A percentile compares a stretch with the other conserved stretches of the same genome.
Evolutionary conservation across 1,284 basidiomycete species (phyloP).

Genomic region (Entoloma clypeatum): DNA sequence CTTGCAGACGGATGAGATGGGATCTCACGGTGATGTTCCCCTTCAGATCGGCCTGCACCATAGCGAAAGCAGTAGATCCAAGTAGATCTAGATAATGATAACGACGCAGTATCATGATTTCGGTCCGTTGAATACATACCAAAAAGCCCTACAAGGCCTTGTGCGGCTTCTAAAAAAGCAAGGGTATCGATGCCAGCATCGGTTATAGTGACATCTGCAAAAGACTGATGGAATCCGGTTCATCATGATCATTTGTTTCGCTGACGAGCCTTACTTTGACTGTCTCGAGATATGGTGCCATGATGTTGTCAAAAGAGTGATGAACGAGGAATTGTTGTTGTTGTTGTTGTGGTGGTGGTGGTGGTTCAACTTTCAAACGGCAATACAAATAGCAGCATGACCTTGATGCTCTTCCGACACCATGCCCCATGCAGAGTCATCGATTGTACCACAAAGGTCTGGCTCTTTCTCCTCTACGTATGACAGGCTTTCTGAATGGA

Average conservation of each 20-base stretch:
- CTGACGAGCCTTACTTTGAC: constrained; percentile 57
- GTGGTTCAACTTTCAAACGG: constrained; percentile 10
- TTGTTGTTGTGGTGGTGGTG: not conserved
- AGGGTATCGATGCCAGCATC: constrained; percentile 87
- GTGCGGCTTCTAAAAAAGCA: constrained; percentile 85
- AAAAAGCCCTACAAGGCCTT: constrained; percentile 89
- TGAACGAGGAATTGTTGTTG: constrained; percentile 1
- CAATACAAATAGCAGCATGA: not conserved
- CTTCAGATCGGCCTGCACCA: constrained; percentile 86
- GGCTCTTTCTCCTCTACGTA: too few species aligned
- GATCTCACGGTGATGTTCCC: constrained; percentile 85
- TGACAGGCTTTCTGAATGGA: too few species aligned
- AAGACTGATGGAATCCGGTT: constrained; percentile 59
- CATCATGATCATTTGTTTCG: constrained; percentile 3
- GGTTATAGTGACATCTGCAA: constrained; percentile 85
- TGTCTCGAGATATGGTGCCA: constrained; percentile 86
- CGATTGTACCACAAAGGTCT: constrained; percentile 58
- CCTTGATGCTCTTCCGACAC: constrained; percentile 8
- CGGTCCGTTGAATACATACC: constrained; percentile 46
- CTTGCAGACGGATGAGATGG: constrained; percentile 12
- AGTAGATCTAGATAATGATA: constrained; percentile 68
- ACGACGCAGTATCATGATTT: constrained; percentile 2
- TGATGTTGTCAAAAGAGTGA: constrained; percentile 29
- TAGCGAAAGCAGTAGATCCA: constrained; percentile 80
- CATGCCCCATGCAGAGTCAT: constrained; percentile 86